These are phyloP conservation scores for Scleromitrula shiraiana DNA, from an alignment of 2,329 filamentous ascomycete species.

Conservation along the genomic window DNA sequence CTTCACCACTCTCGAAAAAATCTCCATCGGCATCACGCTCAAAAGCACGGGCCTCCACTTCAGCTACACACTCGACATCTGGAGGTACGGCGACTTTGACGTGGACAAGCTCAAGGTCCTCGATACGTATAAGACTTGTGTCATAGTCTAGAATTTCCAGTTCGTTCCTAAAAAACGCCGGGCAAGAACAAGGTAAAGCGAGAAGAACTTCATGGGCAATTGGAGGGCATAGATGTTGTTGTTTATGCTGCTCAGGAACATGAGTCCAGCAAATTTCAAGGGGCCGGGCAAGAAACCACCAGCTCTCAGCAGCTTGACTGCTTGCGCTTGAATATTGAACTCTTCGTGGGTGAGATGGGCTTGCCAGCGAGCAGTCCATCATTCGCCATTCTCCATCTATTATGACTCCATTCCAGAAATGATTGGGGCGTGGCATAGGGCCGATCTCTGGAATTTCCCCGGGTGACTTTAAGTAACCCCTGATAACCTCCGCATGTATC, in stretches of 20 bases:
- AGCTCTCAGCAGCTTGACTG: constrained; percentile 66
- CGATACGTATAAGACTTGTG: constrained; percentile 75
- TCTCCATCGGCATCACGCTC: constrained; percentile 82
- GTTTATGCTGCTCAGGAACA: constrained; percentile 75
- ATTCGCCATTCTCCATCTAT: constrained; percentile 95
- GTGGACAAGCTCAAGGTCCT: constrained; percentile 90
- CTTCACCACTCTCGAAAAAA: constrained; percentile 84
- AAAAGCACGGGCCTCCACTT: constrained; percentile 79
- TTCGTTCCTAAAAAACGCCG: constrained; percentile 76
- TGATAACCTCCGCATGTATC: constrained; percentile 77
- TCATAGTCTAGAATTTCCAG: constrained; percentile 84
- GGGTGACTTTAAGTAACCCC: constrained; percentile 83
- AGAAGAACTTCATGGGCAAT: constrained; percentile 80
- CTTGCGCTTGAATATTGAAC: constrained; percentile 66
- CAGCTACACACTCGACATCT: constrained; percentile 86
- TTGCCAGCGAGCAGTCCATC: constrained; percentile 88
- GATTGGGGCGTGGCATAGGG: constrained; percentile 78
- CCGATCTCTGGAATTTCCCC: constrained; percentile 77
- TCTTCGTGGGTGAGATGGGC: constrained; percentile 79
- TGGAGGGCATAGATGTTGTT: constrained; percentile 89
- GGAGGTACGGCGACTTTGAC: constrained; percentile 79
- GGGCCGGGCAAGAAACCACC: constrained; percentile 90
- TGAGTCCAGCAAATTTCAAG: constrained; percentile 93
- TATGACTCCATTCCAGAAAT: constrained; percentile 95
- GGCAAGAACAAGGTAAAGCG: constrained; percentile 77